Percentiles rank a stretch among this genome's conserved stretches.
These are phyloP conservation scores for Thalassiosira sp. DNA, from an alignment of 352 stramenopile species.

Conservation along the genomic window DNA sequence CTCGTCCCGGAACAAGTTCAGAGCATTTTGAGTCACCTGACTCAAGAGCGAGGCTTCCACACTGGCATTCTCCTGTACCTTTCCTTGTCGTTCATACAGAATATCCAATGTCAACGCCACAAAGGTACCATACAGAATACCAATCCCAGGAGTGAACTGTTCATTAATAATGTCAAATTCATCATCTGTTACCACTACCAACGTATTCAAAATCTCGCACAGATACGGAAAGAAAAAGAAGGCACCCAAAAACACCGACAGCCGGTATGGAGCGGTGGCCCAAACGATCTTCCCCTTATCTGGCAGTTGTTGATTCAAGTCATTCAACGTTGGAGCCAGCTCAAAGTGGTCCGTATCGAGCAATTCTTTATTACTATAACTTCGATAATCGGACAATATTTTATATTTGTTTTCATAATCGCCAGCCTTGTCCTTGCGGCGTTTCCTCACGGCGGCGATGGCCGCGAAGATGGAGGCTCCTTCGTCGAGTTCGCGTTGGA, in stretches of 20 bases:
- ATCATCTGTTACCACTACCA: conserved; percentile 42
- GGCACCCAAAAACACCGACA: conserved; percentile 32
- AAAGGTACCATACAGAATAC: conserved; percentile 77
- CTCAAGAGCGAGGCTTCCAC: conserved; percentile 58
- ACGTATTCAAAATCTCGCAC: conserved; percentile 37
- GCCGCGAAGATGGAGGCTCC: neutral
- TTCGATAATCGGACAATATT: conserved; percentile 20
- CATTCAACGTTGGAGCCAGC: conserved; percentile 8
- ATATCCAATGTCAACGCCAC: conserved; percentile 73
- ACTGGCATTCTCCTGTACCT: conserved; percentile 60
- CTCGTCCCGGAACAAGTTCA: conserved; percentile 56
- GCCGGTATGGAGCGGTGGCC: conserved; percentile 28
- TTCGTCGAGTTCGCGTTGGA: conserved; percentile 19
- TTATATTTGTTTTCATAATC: conserved; percentile 39
- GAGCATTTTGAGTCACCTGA: conserved; percentile 53
- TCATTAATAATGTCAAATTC: conserved; percentile 56
- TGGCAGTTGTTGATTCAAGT: conserved; percentile 34
- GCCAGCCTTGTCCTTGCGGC: conserved; percentile 13
- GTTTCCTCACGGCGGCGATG: neutral
- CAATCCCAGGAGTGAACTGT: conserved; percentile 71
- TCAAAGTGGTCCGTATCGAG: conserved; percentile 17
- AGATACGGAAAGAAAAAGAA: conserved; percentile 54
- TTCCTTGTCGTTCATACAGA: conserved; percentile 59
- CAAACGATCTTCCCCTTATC: conserved; percentile 38
- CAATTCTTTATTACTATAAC: conserved; percentile 25